Evolutionary conservation across 805 yeast species (phyloP).

Genomic region (Cyberlindnera lachancei): DNA sequence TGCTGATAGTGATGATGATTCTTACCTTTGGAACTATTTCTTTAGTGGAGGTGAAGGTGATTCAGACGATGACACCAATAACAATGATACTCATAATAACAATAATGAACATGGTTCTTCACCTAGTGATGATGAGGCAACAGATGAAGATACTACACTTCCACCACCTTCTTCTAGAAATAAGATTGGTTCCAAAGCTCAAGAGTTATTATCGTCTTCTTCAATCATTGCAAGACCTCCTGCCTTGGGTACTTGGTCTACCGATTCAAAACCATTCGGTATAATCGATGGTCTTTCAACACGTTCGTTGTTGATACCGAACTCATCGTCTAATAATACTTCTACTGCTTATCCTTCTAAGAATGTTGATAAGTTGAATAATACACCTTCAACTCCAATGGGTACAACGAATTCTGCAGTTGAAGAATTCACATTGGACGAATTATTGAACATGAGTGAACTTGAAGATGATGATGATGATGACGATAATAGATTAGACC

Average conservation of each 20-base stretch:
- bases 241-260: conserved; percentile 84
- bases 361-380: no score
- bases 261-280: conserved; percentile 79
- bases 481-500: conserved; percentile 38
- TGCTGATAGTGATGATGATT: conserved; percentile 42
- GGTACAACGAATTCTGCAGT: conserved; percentile 19
- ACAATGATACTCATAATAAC: conserved; percentile 12
- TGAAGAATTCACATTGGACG: conserved; percentile 58
- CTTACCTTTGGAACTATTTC: conserved; percentile 69
- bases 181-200: conserved; percentile 68
- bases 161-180: conserved; percentile 62
- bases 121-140: conserved; percentile 69
- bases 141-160: conserved; percentile 84
- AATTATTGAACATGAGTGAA: conserved; percentile 81
- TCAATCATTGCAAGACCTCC: conserved; percentile 87
- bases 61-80: conserved; percentile 19
- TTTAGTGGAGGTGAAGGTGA: conserved; percentile 39
- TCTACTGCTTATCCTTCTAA: conserved; percentile 6
- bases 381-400: not conserved
- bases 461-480: conserved; percentile 72
- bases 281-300: conserved; percentile 93
- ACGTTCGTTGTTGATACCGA: conserved; percentile 55
- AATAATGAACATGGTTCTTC: conserved; percentile 5
- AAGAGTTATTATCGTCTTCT: conserved; percentile 85
- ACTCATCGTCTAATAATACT: not conserved